Base-by-base conservation (phyloP, 2,329 filamentous ascomycete genomes). In the Curvularia spicifera region DNA sequence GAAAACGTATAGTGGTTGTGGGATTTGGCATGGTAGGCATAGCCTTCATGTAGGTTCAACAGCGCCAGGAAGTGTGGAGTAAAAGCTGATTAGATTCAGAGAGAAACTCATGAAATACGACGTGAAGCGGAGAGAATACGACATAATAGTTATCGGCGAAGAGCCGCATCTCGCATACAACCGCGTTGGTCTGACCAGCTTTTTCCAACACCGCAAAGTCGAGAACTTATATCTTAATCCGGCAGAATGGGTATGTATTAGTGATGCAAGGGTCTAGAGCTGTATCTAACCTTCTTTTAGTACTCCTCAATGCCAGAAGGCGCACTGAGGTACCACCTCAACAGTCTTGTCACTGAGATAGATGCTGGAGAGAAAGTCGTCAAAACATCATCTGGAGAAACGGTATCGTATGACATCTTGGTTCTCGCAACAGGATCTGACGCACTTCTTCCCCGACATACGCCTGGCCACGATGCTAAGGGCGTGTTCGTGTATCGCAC, bases 1-100 rank as follows among this genome's bases (percentile, higher is more conserved):
- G 86, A 61, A 91, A 91, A 75, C 87, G 84, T 71, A 79, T 96
- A 35, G 91, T 96, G 2, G 87, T 96, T 37, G 91, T 96, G 39
- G 93, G 93, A 9, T 78, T 97, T 78, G 93, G 93, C 2, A 97
- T 97, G 93, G 93, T 97, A 44, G 91, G 90, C 39, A 89, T 95
- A 66, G 88, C 90, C 42, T 94, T 96, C 75, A 91, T 96, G 90
- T 94, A 79, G 83, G 89, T 82, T 15, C 10, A 4, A 15, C 12
- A 20, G 3, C 4, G 10, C n/a, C 10, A 5, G 8, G 2, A 1
- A 28, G 13, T 15, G 13, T 12, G 29, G 2, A 33, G 39, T 15
- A 2, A 7, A 2, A 33, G 24, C 37, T 48, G 22, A 59, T 68
- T n/a, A 64, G 15, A 5, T 0, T 13, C 67, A 96, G 92, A 69